These are phyloP conservation scores for Fonsecaea nubica DNA, from an alignment of 2,329 filamentous ascomycete species.

Conservation along the genomic window DNA sequence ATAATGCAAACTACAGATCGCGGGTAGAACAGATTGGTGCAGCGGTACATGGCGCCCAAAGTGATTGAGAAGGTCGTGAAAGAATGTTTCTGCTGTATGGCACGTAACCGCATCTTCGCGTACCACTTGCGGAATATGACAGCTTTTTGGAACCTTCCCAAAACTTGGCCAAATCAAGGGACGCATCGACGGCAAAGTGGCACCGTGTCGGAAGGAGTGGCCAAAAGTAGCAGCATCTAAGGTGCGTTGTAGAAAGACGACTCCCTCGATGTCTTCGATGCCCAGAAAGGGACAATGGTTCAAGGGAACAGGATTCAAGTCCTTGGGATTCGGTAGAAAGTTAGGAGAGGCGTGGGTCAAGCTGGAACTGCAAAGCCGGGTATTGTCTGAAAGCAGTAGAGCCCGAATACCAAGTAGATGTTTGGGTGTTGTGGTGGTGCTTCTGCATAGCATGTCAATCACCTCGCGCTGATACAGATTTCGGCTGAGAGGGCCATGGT, in stretches of 20 bases:
- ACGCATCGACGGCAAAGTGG: neutral
- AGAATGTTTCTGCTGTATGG: neutral
- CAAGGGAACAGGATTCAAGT: neutral
- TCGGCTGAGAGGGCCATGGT: neutral
- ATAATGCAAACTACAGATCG: neutral
- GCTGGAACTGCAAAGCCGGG: neutral
- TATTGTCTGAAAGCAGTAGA: neutral
- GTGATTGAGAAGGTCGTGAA: neutral
- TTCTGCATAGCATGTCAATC: neutral
- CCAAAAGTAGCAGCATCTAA: neutral
- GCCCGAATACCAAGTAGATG: neutral
- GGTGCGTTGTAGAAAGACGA: neutral
- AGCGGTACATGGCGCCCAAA: neutral
- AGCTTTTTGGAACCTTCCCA: neutral
- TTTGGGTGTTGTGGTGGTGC: neutral
- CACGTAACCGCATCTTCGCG: neutral
- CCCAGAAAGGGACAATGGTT: neutral
- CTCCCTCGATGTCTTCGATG: neutral
- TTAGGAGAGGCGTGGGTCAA: neutral
- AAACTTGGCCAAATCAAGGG: too few species aligned
- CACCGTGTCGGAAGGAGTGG: neutral
- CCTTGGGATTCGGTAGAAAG: neutral
- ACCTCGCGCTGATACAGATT: neutral
- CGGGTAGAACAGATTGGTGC: neutral
- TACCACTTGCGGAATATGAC: neutral